phyloP scores from a whole-genome alignment of 75 land plant genomes.

The Chamaecyparis obtusa region DNA sequence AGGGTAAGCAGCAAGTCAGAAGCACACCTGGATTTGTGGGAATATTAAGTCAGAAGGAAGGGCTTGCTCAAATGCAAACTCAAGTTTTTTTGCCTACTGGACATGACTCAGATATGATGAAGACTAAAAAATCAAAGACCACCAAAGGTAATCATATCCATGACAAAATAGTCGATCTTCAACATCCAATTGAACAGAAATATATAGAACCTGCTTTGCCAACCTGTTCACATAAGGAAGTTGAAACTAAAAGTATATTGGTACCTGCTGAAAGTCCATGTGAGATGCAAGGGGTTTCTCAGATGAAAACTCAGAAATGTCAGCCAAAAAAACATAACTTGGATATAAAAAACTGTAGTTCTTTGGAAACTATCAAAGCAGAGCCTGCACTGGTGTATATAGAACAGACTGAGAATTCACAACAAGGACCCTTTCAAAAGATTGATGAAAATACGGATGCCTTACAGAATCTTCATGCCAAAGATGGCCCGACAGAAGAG shows the following conservation, averaged over 20 bases:
- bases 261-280: background rate
- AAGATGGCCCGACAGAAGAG: background rate
- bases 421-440: conserved; percentile 3
- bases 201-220: conserved; percentile 52
- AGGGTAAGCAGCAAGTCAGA: conserved; percentile 23
- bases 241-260: background rate
- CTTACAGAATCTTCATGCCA: conserved; percentile 8
- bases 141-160: conserved; percentile 28
- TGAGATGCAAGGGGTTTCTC: conserved; percentile 1
- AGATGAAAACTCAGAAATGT: conserved; percentile 10
- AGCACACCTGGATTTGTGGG: too few relatives aligned
- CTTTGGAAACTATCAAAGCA: conserved; percentile 8
- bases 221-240: conserved; percentile 14
- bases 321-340: conserved; percentile 13
- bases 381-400: conserved; percentile 32
- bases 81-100: conserved; percentile 14
- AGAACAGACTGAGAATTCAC: conserved; percentile 23
- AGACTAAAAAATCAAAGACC: background rate
- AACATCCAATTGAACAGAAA: conserved; percentile 49
- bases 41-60: too few relatives aligned
- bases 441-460: conserved; percentile 18
- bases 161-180: conserved; percentile 28
- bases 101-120: conserved; percentile 6
- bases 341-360: background rate
- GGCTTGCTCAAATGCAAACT: conserved; percentile 3